These are phyloP conservation scores for Ophiostoma populinum DNA, from an alignment of 2,329 filamentous ascomycete genomes.

Conservation along the genomic window DNA sequence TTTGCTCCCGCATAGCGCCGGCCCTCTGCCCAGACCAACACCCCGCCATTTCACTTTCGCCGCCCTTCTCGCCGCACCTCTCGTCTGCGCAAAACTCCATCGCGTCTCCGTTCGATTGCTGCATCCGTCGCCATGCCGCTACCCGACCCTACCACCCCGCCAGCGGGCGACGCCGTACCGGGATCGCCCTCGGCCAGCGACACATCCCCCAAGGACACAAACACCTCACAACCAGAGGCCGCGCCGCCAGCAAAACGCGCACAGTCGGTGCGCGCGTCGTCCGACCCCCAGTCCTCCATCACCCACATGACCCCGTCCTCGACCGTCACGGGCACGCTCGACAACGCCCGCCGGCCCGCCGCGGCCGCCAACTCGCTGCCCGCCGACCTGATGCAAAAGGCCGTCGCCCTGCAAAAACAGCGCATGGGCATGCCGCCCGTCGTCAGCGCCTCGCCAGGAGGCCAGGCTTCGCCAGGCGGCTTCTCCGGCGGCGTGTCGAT, in stretches of 20 bases:
- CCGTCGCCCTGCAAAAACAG: conserved; percentile 19
- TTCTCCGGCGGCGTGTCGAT: conserved; percentile 11
- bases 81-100: background rate
- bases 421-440: conserved; percentile 17
- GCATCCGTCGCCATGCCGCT: conserved; percentile 15
- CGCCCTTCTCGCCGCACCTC: background rate
- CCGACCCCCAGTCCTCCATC: conserved; percentile 33
- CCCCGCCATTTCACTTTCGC: no score
- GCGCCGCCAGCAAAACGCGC: conserved; percentile 14
- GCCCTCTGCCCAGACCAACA: no score
- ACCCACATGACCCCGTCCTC: conserved; percentile 60
- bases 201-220: no score
- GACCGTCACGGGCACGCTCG: conserved; percentile 64
- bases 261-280: conserved; percentile 41
- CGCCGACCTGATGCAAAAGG: conserved; percentile 24
- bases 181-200: no score
- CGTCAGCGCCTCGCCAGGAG: conserved; percentile 7
- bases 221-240: background rate
- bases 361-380: conserved; percentile 22
- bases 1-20: no score
- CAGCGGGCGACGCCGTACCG: conserved; percentile 20
- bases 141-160: conserved; percentile 21
- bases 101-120: background rate
- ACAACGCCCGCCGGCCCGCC: conserved; percentile 39
- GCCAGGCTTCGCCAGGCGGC: conserved; percentile 16